A percentile compares a stretch with the other conserved stretches of the same genome.
Conservation (phyloP, 2,329 filamentous ascomycete species). For the Fusarium pseudocircinatum region DNA sequence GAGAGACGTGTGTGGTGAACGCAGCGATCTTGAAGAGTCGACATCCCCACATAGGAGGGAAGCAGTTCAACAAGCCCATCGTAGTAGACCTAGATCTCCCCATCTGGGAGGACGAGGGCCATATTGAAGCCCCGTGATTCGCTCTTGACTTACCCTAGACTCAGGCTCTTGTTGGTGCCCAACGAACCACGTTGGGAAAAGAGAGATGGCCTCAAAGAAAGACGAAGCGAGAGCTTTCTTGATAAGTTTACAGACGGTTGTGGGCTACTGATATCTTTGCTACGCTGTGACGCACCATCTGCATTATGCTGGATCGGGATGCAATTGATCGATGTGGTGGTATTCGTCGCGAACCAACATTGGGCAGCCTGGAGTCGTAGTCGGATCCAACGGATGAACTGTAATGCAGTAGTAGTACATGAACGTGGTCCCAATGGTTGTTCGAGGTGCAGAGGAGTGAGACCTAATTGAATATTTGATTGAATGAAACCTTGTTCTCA, state of each 20-base stretch:
- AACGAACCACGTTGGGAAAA: conserved; percentile 20
- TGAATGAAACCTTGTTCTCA: not conserved
- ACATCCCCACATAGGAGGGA: conserved; percentile 70
- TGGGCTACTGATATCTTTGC: conserved; percentile 1
- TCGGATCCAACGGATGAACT: conserved; percentile 18
- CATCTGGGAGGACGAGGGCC: conserved; percentile 48
- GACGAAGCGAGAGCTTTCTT: conserved; percentile 7
- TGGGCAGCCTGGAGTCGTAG: not conserved
- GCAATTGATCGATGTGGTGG: not conserved
- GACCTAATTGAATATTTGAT: not conserved
- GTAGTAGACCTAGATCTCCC: conserved; percentile 84
- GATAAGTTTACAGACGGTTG: conserved; percentile 2
- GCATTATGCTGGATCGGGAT: conserved; percentile 20
- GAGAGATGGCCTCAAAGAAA: conserved; percentile 14
- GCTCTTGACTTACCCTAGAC: conserved; percentile 29
- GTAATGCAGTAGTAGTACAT: conserved; percentile 3
- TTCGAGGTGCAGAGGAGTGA: not conserved
- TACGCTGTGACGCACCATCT: conserved; percentile 21
- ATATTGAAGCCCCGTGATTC: conserved; percentile 16
- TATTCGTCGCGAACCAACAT: conserved; percentile 7
- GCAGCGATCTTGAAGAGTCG: conserved; percentile 77
- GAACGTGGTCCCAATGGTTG: conserved; percentile 28
- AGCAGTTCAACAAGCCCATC: conserved; percentile 79
- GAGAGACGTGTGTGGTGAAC: conserved; percentile 83
- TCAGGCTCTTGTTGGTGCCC: conserved; percentile 37